Evolutionary conservation across 495 filamentous ascomycete genomes (phyloP).

Genomic region (Delitschia confertaspora): DNA sequence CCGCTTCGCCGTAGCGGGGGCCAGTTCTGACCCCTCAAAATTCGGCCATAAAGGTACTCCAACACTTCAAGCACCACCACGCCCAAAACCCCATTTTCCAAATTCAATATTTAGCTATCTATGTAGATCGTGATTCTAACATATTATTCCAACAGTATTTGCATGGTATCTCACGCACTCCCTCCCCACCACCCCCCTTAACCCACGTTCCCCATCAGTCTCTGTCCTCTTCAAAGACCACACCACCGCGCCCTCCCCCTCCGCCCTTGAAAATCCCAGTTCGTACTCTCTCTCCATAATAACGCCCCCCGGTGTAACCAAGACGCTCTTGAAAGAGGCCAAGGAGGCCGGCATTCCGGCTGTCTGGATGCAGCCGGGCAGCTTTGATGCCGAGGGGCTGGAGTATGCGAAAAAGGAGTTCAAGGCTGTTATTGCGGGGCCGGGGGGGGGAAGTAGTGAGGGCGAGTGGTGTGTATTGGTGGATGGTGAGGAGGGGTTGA

Average conservation of each 20-base stretch:
- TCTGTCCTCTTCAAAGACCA: constrained; percentile 45
- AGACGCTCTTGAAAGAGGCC: constrained; percentile 64
- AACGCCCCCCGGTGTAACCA: constrained; percentile 71
- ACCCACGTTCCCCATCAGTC: constrained; percentile 60
- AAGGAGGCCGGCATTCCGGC: constrained; percentile 66
- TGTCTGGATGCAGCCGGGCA: constrained; percentile 91
- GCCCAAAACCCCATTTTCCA: constrained; percentile 1
- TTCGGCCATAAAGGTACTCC: constrained; percentile 78
- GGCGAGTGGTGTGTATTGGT: constrained; percentile 93
- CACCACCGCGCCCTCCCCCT: constrained; percentile 56
- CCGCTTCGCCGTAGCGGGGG: constrained; percentile 83
- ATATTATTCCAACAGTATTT: constrained; percentile 51
- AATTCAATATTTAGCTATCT: neutral
- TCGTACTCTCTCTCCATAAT: constrained; percentile 77
- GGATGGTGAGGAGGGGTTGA: constrained; percentile 67
- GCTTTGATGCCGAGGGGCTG: constrained; percentile 65
- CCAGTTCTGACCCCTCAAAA: constrained; percentile 71
- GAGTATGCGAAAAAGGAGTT: constrained; percentile 58
- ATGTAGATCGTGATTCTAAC: neutral
- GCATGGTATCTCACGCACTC: constrained; percentile 75
- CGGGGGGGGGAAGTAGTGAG: constrained; percentile 57
- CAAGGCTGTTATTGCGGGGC: constrained; percentile 58
- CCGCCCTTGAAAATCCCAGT: constrained; percentile 51
- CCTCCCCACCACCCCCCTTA: constrained; percentile 73
- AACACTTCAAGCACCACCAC: constrained; percentile 5